Conservation (phyloP, 2,329 filamentous ascomycete species). For the Neopestalotiopsis clavispora region DNA sequence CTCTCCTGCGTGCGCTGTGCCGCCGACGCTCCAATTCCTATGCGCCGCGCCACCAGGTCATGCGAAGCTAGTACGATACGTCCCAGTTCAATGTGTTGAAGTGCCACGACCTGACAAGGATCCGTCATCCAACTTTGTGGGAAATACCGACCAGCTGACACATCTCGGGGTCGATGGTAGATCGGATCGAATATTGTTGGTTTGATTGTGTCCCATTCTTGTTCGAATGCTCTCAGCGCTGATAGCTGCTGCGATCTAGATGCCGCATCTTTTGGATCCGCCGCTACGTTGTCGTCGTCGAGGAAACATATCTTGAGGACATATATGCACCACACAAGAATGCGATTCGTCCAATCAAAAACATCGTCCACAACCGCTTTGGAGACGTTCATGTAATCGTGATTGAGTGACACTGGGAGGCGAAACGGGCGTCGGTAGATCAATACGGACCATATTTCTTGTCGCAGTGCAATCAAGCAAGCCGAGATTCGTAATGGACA, state of each 20-base stretch:
- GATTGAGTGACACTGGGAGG: neutral
- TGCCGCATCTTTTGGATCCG: neutral
- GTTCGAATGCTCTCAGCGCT: neutral
- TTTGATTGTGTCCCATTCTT: neutral
- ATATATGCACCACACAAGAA: neutral
- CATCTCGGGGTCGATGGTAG: neutral
- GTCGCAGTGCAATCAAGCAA: slow-evolving; percentile 1
- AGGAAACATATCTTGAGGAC: neutral
- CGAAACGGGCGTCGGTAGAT: slow-evolving; percentile 1
- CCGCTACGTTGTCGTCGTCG: neutral
- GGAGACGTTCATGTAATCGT: neutral
- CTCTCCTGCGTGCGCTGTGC: neutral
- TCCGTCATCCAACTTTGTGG: neutral
- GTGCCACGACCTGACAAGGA: neutral
- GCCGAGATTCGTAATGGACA: neutral
- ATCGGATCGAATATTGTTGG: neutral
- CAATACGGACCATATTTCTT: neutral
- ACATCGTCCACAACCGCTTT: neutral
- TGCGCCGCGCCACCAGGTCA: neutral
- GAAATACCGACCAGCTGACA: neutral
- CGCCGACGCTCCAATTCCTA: neutral
- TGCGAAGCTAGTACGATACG: neutral
- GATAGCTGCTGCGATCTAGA: neutral
- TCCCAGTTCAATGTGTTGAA: neutral
- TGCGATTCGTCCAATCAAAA: slow-evolving; percentile 2